Base-by-base conservation (phyloP, 495 filamentous ascomycete genomes). In the Tuber umbilicatum region DNA sequence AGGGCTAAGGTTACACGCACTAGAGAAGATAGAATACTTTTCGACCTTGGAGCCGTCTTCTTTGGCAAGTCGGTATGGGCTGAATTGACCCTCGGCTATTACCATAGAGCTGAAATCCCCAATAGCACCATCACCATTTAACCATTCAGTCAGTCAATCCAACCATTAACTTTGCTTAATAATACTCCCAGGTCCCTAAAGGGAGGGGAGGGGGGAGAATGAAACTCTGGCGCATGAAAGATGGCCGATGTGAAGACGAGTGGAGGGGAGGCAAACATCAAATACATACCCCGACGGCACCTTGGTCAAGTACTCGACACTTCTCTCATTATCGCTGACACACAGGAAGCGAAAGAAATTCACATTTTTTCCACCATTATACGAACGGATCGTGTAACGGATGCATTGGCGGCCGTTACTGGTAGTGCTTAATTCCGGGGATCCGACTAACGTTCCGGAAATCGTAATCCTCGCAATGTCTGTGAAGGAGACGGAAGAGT, bases 381-480 rank as follows among this genome's bases (percentile, higher is more conserved):
- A 35, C 27, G 55, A 64, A 64, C 55, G 27, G 55, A 64, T 2
- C 27, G 55, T 64, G 31, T 80, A 80, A 19, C 74, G 71, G 37
- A 80, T 37, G 27, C 80, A 39, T 60, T 72, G 69, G 14, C 60
- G n/a, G 16, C 78, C 78, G 70, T 2, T 74, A 9, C 42, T 6
- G 35, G 45, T 37, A 21, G 39, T 76, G 9, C 67, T 67, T 55
- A 76, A 37, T 55, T 80, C 78, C 27, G 78, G 78, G 21, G 76
- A 69, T 37, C 12, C 1, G 21, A 10, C 45, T 6, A 80, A 60
- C n/a, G 39, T 43, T 9, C 78, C 78, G 23, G 75, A 31, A 64
- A 80, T 31, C 19, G 45, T 70, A n/a, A 80, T 55, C 40, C 40
- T 80, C 21, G 78, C 64, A 23, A 74, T 9, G 60, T 68, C 45